Base-by-base conservation (phyloP, 306 rosid genomes). In the Cucurbita ficifolia region DNA sequence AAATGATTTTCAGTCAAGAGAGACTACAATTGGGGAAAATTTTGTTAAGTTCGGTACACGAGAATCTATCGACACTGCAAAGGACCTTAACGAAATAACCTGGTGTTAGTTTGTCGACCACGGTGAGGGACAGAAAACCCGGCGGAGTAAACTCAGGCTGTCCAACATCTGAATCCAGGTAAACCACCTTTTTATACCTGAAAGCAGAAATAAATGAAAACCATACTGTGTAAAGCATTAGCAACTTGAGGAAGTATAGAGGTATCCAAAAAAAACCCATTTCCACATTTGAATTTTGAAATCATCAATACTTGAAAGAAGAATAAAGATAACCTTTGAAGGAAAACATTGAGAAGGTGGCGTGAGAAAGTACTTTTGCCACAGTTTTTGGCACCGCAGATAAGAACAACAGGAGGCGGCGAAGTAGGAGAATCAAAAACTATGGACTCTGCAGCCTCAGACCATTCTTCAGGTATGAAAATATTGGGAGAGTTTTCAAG, bases 121-220 rank as follows among this genome's bases (percentile, higher is more conserved):
- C 45, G 35, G 96, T 86, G 24, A 94, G 86, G 50, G 96, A 94
- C 2, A 94, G 61, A 85, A 90, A 81, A 52, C 88, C 97, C 40
- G 97, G 95, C 80, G 96, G 90, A 74, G 95, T 87, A 72, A 94
- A 94, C 88, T 86, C 97, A 16, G 98, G 86, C 79, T 94, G 98
- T 72, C 98, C 98, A 40, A 90, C 97, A 81, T 92, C 98, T 18
- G 96, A 87, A 77, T 92, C 96, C 16, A 92, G 77, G 82, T 87
- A 94, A 72, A 84, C 92, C 39, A 91, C 98, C 81, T 78, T 86
- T 40, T 22, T 75, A 56, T 79, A 82, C 81, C 95, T 84, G 80
- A 40, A 82, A 67, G 73, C 13, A 39, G 4, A n/a, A n/a, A 7
- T 8, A 57, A 4, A 63, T 56, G 46, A 3, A 46, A 43, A 8